Evolutionary conservation across 2,329 filamentous ascomycete genomes (phyloP), one percentile per base, ranked within the genome.

Genomic region (Helotiales sp.): DNA sequence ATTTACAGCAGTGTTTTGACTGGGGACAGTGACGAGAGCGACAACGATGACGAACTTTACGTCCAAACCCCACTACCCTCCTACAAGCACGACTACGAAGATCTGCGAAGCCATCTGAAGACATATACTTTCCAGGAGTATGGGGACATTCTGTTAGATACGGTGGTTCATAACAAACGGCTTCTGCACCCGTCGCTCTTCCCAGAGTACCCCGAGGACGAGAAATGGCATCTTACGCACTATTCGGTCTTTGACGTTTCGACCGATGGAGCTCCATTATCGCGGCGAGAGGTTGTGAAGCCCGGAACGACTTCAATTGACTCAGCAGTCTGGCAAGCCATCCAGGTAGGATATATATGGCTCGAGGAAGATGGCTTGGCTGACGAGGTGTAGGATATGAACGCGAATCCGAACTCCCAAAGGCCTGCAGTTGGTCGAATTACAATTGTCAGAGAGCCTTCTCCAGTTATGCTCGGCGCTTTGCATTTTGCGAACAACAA

Each of bases 381-480:
- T 63, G 62, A 66, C 26, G 15, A 28, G 20, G 37, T n/a, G 15
- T 59, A 74, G 72, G 71, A 74, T 54, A 20, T 75, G 6, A 75
- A 75, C 63, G 62, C 65, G 6, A 66, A 72, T 45, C 66, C 66
- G 6, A 54, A 61, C 30, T 34, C 65, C 32, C 70, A 69, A 43
- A 64, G 69, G 26, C 63, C 61, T 34, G 70, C 69, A 47, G 72
- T 74, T 20, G 73, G 73, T 0, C 66, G 73, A 22, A 74, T 74
- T 55, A 74, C 69, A 0, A 86, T 89, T 67, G 80, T 89, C 28
- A 82, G 87, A 69, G 87, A 90, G 70, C 87, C 87, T 1, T 85
- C 86, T 1, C 85, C 87, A 0, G 81, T 89, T 6, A 82, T 87
- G 40, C 86, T 89, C 61, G 87, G 84, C 1, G 85, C 86, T 0